Evolutionary conservation across 148 eudicot species (phyloP).

Genomic region (Cornus kousa): DNA sequence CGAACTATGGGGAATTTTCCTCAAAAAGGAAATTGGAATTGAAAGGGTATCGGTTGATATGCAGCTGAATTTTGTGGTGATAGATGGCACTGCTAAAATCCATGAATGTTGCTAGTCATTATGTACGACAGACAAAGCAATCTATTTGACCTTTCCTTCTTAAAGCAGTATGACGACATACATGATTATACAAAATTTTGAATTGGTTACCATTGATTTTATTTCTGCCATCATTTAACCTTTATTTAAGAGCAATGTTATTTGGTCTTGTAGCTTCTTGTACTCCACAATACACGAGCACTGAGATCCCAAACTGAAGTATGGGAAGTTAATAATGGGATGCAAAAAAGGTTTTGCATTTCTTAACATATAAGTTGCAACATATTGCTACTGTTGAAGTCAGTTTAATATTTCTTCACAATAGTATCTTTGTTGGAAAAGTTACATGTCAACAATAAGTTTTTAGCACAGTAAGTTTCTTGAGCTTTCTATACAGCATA

Average conservation of each 20-base stretch:
- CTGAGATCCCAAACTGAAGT: too few species aligned
- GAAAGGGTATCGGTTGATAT: background rate
- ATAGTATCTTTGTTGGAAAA: background rate
- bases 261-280: too few species aligned
- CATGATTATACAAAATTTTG: background rate
- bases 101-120: background rate
- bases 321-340: too few species aligned
- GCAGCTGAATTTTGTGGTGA: background rate
- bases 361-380: too few species aligned
- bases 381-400: background rate
- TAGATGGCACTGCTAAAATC: background rate
- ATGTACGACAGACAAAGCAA: background rate
- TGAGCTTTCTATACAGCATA: background rate
- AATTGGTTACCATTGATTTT: background rate
- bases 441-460: too few species aligned
- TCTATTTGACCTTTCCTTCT: background rate
- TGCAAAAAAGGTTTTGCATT: too few species aligned
- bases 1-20: background rate
- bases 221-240: too few species aligned
- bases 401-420: background rate
- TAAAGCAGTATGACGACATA: background rate
- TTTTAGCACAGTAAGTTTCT: background rate
- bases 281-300: too few species aligned
- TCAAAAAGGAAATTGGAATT: background rate
- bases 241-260: too few species aligned